Conservation (phyloP, 306 rosid species). For the Benincasa hispida region DNA sequence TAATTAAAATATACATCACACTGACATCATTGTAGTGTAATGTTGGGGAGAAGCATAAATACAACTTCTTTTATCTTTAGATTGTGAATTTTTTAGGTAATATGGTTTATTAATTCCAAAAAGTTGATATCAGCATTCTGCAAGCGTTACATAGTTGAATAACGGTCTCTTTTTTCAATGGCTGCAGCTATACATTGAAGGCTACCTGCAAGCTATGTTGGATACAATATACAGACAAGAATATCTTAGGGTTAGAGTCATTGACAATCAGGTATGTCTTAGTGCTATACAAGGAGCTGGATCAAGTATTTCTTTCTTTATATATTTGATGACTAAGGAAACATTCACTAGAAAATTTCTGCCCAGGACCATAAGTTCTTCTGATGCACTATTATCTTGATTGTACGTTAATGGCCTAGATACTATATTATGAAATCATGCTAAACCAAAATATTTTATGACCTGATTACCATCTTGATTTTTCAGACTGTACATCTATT, state of each 20-base stretch:
- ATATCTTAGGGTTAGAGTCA: slow-evolving; percentile 78
- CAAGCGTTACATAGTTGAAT: background rate
- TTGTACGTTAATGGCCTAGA: background rate
- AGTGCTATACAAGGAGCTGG: slow-evolving; percentile 8
- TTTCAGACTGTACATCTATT: background rate
- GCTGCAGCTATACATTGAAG: slow-evolving; percentile 89
- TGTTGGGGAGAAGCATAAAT: background rate
- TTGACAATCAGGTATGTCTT: slow-evolving; percentile 61
- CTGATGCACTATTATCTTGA: background rate
- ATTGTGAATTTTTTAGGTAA: background rate
- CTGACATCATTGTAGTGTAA: background rate
- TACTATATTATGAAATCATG: background rate
- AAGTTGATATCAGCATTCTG: background rate
- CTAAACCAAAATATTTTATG: background rate
- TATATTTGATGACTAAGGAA: background rate
- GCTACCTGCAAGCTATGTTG: slow-evolving; percentile 97
- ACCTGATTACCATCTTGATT: background rate
- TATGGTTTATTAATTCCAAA: background rate
- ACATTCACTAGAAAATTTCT: background rate
- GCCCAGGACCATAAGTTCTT: background rate
- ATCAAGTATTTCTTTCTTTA: background rate
- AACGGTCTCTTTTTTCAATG: slow-evolving; percentile 11
- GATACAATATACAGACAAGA: slow-evolving; percentile 83
- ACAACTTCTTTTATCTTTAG: background rate
- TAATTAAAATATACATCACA: background rate